Percentiles rank a stretch among this genome's conserved stretches.
phyloP scores from a whole-genome alignment of 2,329 filamentous ascomycete species.

The Colletotrichum agaves region DNA sequence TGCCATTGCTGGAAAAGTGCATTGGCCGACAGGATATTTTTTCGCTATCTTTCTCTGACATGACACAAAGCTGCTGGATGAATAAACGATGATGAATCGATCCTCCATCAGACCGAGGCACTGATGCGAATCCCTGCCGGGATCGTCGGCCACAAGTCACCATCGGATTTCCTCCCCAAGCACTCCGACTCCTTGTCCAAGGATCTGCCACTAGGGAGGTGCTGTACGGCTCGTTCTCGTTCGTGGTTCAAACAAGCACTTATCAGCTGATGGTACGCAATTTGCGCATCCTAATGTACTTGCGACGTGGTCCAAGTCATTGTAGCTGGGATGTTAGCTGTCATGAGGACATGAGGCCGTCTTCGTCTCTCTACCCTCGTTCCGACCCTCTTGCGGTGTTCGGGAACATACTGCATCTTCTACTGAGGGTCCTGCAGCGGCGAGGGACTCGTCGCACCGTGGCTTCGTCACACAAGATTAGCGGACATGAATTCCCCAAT shows the following conservation, averaged over 20 bases:
- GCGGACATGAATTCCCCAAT: slow-evolving; percentile 35
- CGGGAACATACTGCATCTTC: background rate
- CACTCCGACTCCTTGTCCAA: slow-evolving; percentile 32
- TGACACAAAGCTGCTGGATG: slow-evolving; percentile 14
- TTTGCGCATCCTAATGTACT: slow-evolving; percentile 32
- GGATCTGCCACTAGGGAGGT: slow-evolving; percentile 28
- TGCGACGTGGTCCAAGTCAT: slow-evolving; percentile 28
- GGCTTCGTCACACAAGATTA: slow-evolving; percentile 33
- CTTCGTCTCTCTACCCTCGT: background rate
- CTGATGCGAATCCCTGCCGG: slow-evolving; percentile 33
- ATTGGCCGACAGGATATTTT: slow-evolving; percentile 4
- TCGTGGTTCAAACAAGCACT: slow-evolving; percentile 5
- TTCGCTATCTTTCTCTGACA: slow-evolving; percentile 5
- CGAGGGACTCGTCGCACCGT: slow-evolving; percentile 22
- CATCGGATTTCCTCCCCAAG: slow-evolving; percentile 37
- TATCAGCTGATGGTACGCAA: slow-evolving; percentile 31
- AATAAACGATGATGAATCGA: slow-evolving; percentile 33
- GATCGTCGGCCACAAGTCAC: slow-evolving; percentile 38
- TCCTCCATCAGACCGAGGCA: slow-evolving; percentile 35
- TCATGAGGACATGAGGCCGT: background rate
- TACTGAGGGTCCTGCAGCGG: slow-evolving; percentile 7
- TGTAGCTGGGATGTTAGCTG: slow-evolving; percentile 23
- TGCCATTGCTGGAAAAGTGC: slow-evolving; percentile 23
- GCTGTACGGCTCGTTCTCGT: slow-evolving; percentile 20
- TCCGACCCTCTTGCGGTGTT: background rate